A percentile compares a stretch with the other conserved stretches of the same genome.
phyloP scores from a whole-genome alignment of 2,329 filamentous ascomycete species.

The Aspergillus sp. region DNA sequence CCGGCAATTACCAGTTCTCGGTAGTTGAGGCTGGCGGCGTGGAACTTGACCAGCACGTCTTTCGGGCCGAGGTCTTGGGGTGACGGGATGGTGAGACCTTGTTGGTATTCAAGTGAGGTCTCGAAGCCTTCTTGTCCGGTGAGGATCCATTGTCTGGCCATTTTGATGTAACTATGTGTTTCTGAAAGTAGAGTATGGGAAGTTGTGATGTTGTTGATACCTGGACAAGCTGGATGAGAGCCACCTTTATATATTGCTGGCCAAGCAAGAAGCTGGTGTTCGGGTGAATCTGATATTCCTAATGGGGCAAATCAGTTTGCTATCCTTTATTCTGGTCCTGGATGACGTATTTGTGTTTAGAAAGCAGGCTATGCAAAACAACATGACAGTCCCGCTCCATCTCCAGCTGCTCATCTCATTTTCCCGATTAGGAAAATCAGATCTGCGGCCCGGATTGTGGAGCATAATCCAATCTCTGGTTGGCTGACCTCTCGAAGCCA shows the following conservation, averaged over 20 bases:
- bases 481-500: no score
- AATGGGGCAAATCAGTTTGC: background rate
- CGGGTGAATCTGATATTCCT: background rate
- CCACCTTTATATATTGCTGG: background rate
- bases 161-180: background rate
- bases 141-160: conserved; percentile 9
- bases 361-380: no score
- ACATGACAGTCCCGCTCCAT: no score
- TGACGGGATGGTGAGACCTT: conserved; percentile 3
- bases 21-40: conserved; percentile 11
- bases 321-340: background rate
- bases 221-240: background rate
- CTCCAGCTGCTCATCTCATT: background rate
- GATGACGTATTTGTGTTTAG: no score
- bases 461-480: no score
- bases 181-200: background rate
- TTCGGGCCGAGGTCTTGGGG: background rate
- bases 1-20: conserved; percentile 8
- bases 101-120: conserved; percentile 6
- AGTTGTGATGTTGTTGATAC: background rate
- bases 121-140: conserved; percentile 10
- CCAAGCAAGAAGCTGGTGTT: no score
- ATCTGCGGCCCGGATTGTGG: background rate
- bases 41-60: conserved; percentile 7
- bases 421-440: conserved; percentile 10